A percentile compares a stretch with the other conserved stretches of the same genome.
These are phyloP conservation scores for Diaporthe citrichinensis DNA, from an alignment of 2,329 filamentous ascomycete genomes.

Conservation along the genomic window DNA sequence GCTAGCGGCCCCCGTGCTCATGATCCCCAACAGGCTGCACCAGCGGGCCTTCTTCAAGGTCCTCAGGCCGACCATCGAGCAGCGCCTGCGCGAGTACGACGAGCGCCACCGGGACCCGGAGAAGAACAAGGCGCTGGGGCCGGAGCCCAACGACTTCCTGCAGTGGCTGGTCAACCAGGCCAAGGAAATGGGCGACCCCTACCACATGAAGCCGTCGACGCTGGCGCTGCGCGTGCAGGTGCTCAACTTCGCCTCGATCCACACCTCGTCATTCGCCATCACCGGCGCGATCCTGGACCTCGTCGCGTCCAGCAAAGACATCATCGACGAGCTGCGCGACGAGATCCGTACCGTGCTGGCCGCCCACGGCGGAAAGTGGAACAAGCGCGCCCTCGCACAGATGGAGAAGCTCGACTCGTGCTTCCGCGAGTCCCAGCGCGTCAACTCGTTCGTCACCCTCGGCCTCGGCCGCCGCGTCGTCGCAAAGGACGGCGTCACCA, in stretches of 20 bases:
- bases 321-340: slow-evolving; percentile 50
- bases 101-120: slow-evolving; percentile 33
- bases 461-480: slow-evolving; percentile 54
- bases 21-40: slow-evolving; percentile 44
- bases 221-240: slow-evolving; percentile 38
- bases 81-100: slow-evolving; percentile 43
- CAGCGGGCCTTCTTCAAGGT: slow-evolving; percentile 42
- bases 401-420: slow-evolving; percentile 58
- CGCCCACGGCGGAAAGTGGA: slow-evolving; percentile 46
- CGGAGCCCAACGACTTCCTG: slow-evolving; percentile 43
- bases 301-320: slow-evolving; percentile 41
- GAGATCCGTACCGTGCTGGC: slow-evolving; percentile 51
- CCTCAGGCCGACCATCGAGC: slow-evolving; percentile 42
- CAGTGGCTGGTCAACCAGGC: slow-evolving; percentile 40
- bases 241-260: slow-evolving; percentile 53
- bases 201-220: slow-evolving; percentile 13
- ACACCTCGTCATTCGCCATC: slow-evolving; percentile 56
- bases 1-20: slow-evolving; percentile 42
- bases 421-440: slow-evolving; percentile 58
- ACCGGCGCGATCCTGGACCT: slow-evolving; percentile 56
- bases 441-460: slow-evolving; percentile 55
- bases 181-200: slow-evolving; percentile 34
- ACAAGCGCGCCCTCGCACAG: slow-evolving; percentile 53
- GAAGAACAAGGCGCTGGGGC: slow-evolving; percentile 38
- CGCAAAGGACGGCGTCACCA: slow-evolving; percentile 50